Conservation (phyloP, 805 yeast genomes). For the Tetrapisispora fleetii region DNA sequence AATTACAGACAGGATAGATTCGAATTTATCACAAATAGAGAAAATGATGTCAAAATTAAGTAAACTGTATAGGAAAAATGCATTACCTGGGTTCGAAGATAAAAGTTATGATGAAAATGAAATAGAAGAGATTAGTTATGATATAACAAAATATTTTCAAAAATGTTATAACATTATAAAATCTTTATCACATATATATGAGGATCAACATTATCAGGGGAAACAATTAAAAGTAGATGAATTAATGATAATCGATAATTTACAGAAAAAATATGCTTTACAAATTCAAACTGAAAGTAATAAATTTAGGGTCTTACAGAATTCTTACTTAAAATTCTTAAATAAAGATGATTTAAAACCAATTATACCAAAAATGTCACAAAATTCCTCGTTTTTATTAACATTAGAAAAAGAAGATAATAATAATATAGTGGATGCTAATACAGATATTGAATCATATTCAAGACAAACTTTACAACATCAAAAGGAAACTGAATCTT, state of each 20-base stretch:
- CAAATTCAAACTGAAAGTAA: conserved; percentile 73
- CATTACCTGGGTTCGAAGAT: conserved; percentile 83
- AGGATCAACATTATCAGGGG: conserved; percentile 31
- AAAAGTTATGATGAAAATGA: conserved; percentile 62
- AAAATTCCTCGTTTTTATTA: conserved; percentile 17
- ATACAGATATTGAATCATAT: conserved; percentile 30
- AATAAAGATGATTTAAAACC: conserved; percentile 67
- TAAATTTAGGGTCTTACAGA: conserved; percentile 76
- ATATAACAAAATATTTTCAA: conserved; percentile 69
- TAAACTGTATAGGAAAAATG: conserved; percentile 64
- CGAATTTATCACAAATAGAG: conserved; percentile 42
- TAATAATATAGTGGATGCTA: background rate
- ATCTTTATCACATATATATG: conserved; percentile 41
- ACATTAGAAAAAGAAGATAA: conserved; percentile 30
- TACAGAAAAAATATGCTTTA: conserved; percentile 75
- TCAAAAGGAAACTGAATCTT: conserved; percentile 13
- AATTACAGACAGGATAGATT: conserved; percentile 62
- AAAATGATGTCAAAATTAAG: conserved; percentile 50
- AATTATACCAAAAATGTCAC: conserved; percentile 23
- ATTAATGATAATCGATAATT: conserved; percentile 59
- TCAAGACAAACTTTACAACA: conserved; percentile 26
- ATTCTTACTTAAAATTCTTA: conserved; percentile 74
- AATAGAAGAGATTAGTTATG: conserved; percentile 69
- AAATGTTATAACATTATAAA: conserved; percentile 68
- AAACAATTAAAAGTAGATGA: conserved; percentile 35